A percentile compares a stretch with the other conserved stretches of the same genome.
Conservation (phyloP, 1,139 yeast species). For the Protomyces inouyei region DNA sequence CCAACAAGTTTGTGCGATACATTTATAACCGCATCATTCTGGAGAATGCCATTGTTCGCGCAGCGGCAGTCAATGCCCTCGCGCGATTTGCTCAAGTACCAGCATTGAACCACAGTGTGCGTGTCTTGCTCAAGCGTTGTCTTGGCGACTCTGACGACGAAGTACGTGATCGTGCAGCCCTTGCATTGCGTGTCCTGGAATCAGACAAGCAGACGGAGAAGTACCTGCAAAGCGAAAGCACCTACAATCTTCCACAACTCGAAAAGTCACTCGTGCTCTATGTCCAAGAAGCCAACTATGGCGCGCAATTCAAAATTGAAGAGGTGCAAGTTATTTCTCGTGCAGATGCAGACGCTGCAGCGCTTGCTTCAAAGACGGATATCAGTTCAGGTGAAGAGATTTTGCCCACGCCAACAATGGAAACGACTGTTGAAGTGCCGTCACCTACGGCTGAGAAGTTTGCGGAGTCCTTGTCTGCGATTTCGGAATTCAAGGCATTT, state of each 20-base stretch:
- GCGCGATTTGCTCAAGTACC: slow-evolving; percentile 76
- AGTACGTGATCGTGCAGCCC: slow-evolving; percentile 95
- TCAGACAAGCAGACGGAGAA: slow-evolving; percentile 47
- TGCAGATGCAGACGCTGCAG: slow-evolving; percentile 61
- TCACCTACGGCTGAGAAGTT: slow-evolving; percentile 54
- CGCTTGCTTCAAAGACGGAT: slow-evolving; percentile 52
- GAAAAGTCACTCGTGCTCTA: slow-evolving; percentile 74
- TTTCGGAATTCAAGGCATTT: slow-evolving; percentile 64
- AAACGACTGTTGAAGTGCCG: slow-evolving; percentile 32
- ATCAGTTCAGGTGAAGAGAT: slow-evolving; percentile 33
- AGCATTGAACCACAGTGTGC: slow-evolving; percentile 53
- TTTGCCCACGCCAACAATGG: slow-evolving; percentile 29
- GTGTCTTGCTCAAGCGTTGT: slow-evolving; percentile 73
- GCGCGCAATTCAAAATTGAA: slow-evolving; percentile 66
- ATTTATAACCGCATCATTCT: slow-evolving; percentile 94
- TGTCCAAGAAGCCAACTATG: slow-evolving; percentile 56
- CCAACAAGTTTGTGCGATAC: slow-evolving; percentile 89
- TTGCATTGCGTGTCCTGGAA: slow-evolving; percentile 66
- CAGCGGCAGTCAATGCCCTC: slow-evolving; percentile 89
- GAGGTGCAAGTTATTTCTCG: slow-evolving; percentile 58
- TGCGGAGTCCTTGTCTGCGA: slow-evolving; percentile 58
- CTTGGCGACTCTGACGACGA: slow-evolving; percentile 89
- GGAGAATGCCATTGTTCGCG: slow-evolving; percentile 90
- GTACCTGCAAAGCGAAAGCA: slow-evolving; percentile 54
- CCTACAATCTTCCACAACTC: slow-evolving; percentile 67